A percentile compares a stretch with the other conserved stretches of the same genome.
Evolutionary conservation across 257 asterid species (phyloP).

Genomic region (Ocimum tenuiflorum): DNA sequence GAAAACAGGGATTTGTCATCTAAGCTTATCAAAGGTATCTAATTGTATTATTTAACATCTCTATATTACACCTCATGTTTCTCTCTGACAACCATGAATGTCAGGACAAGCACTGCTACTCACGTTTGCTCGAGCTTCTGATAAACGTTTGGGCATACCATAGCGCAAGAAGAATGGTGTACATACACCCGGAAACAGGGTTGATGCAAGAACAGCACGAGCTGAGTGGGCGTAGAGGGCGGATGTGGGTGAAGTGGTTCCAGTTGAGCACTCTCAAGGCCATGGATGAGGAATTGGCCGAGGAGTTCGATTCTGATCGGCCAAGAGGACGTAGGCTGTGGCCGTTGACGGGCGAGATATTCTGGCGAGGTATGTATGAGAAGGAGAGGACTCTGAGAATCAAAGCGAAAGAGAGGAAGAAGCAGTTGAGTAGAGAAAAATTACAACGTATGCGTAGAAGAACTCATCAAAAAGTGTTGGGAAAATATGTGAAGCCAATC

Average conservation of each 20-base stretch:
- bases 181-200: constrained; percentile 59
- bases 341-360: constrained; percentile 80
- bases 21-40: constrained; percentile 59
- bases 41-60: neutral
- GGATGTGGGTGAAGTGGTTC: constrained; percentile 92
- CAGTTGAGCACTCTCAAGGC: constrained; percentile 54
- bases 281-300: constrained; percentile 87
- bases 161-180: constrained; percentile 71
- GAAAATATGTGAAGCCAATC: constrained; percentile 71
- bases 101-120: constrained; percentile 86
- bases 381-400: constrained; percentile 51
- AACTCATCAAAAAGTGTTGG: constrained; percentile 54
- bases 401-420: constrained; percentile 52
- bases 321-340: constrained; percentile 62
- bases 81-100: neutral
- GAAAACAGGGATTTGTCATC: constrained; percentile 49
- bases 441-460: constrained; percentile 51
- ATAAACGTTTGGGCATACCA: constrained; percentile 92
- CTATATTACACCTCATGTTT: neutral
- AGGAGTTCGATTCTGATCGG: constrained; percentile 60
- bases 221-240: constrained; percentile 52
- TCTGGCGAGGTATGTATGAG: constrained; percentile 65
- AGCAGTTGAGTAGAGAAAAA: constrained; percentile 55
- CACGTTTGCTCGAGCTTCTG: constrained; percentile 68
- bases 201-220: constrained; percentile 61